Conservation (phyloP, 352 stramenopile species). For the Phytopythium montanum region DNA sequence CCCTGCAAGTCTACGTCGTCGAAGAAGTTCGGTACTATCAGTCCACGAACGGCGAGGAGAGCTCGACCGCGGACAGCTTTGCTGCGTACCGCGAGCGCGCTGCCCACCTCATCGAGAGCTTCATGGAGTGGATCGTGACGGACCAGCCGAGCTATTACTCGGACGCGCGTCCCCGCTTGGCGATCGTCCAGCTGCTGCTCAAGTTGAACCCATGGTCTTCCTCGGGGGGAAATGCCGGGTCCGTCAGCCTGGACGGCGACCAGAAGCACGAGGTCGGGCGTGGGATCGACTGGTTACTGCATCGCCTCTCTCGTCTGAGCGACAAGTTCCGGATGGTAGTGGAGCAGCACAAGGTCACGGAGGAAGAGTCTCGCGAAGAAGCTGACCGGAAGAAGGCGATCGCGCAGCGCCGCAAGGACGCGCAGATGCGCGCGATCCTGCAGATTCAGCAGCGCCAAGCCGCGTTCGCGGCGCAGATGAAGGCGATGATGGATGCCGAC, state of each 20-base stretch:
- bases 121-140: slow-evolving; percentile 53
- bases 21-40: slow-evolving; percentile 67
- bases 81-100: slow-evolving; percentile 42
- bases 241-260: slow-evolving; percentile 68
- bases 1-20: slow-evolving; percentile 79
- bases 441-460: slow-evolving; percentile 82
- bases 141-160: slow-evolving; percentile 34
- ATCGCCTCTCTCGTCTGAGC: slow-evolving; percentile 52
- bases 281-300: slow-evolving; percentile 75
- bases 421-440: slow-evolving; percentile 68
- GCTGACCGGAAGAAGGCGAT: slow-evolving; percentile 61
- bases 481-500: slow-evolving; percentile 47
- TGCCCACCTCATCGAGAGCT: slow-evolving; percentile 39
- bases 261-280: slow-evolving; percentile 83
- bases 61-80: slow-evolving; percentile 33
- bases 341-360: slow-evolving; percentile 53
- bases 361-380: slow-evolving; percentile 61
- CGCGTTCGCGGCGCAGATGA: slow-evolving; percentile 78
- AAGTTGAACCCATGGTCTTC: slow-evolving; percentile 73
- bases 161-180: slow-evolving; percentile 25
- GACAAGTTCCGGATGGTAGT: slow-evolving; percentile 37
- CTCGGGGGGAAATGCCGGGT: slow-evolving; percentile 41
- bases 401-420: slow-evolving; percentile 57
- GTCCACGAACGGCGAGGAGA: slow-evolving; percentile 24
- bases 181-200: slow-evolving; percentile 56